Percentiles rank a stretch among this genome's conserved stretches.
phyloP scores from a whole-genome alignment of 2,329 filamentous ascomycete genomes.

The Xylariaceae sp. region DNA sequence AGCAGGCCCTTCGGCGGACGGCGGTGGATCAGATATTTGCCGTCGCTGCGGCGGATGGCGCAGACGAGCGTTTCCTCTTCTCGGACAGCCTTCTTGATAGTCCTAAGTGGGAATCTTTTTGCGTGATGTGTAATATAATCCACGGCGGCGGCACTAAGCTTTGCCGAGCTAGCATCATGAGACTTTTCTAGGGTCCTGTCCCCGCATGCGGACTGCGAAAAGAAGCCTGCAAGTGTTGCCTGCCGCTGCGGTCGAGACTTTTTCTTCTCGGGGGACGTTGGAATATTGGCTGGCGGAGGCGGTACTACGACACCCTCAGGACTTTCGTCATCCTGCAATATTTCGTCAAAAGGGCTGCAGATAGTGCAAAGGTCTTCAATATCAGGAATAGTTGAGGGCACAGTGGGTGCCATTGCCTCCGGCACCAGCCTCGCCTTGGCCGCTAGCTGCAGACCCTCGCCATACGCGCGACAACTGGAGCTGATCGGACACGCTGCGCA shows the following conservation, averaged over 20 bases:
- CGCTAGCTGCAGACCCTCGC: slow-evolving; percentile 34
- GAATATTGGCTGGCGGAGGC: slow-evolving; percentile 5
- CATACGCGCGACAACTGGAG: slow-evolving; percentile 42
- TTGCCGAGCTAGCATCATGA: slow-evolving; percentile 1
- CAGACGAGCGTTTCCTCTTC: slow-evolving; percentile 47
- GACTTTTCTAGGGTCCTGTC: neutral
- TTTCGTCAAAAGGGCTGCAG: slow-evolving; percentile 39
- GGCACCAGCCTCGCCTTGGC: slow-evolving; percentile 10
- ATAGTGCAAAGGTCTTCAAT: slow-evolving; percentile 44
- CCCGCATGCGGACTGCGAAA: slow-evolving; percentile 3
- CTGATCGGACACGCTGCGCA: slow-evolving; percentile 45
- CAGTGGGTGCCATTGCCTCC: slow-evolving; percentile 2
- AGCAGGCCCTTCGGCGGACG: slow-evolving; percentile 47
- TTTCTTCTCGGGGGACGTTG: slow-evolving; percentile 2
- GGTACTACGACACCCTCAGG: slow-evolving; percentile 12
- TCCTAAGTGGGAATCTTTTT: slow-evolving; percentile 43
- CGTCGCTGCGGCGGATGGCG: slow-evolving; percentile 36
- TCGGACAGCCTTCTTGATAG: slow-evolving; percentile 43
- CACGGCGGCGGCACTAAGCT: slow-evolving; percentile 18
- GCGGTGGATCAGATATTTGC: slow-evolving; percentile 39
- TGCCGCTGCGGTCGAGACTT: slow-evolving; percentile 13
- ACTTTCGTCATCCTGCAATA: slow-evolving; percentile 8
- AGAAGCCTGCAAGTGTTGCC: slow-evolving; percentile 21
- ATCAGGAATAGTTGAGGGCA: slow-evolving; percentile 21
- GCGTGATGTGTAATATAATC: slow-evolving; percentile 36